These are phyloP conservation scores for Citrus maxima DNA, from an alignment of 345 rosid species.

Conservation along the genomic window DNA sequence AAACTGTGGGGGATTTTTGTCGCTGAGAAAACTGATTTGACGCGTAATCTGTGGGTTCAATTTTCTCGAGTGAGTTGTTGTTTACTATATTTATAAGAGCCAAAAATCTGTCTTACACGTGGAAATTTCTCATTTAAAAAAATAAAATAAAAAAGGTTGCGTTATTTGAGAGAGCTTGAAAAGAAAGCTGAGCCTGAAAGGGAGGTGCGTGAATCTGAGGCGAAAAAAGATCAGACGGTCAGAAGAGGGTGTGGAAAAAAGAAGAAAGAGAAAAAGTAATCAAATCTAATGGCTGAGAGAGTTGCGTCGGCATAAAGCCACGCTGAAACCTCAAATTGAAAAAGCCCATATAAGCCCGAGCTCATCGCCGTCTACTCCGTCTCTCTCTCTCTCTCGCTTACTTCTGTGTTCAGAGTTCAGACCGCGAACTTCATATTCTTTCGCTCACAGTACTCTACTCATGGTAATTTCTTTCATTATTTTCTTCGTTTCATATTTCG, in stretches of 20 bases:
- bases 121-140: background rate
- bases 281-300: slow-evolving; percentile 39
- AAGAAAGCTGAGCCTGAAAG: background rate
- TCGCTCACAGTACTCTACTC: too few species aligned
- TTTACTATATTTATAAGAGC: too few species aligned
- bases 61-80: too few species aligned
- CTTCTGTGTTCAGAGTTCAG: slow-evolving; percentile 15
- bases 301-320: slow-evolving; percentile 47
- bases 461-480: slow-evolving; percentile 14
- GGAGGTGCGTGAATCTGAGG: slow-evolving; percentile 12
- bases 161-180: background rate
- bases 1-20: too few species aligned
- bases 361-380: slow-evolving; percentile 11
- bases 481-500: background rate
- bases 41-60: too few species aligned
- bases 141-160: too few species aligned
- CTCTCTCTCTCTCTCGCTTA: slow-evolving; percentile 13
- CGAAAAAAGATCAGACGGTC: slow-evolving; percentile 38
- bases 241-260: slow-evolving; percentile 1
- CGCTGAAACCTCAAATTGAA: slow-evolving; percentile 8
- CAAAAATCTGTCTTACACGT: background rate
- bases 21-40: too few species aligned
- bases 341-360: background rate
- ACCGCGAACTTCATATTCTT: background rate
- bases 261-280: background rate